phyloP scores from a whole-genome alignment of 257 asterid genomes.

The Nicotiana benthamiana region DNA sequence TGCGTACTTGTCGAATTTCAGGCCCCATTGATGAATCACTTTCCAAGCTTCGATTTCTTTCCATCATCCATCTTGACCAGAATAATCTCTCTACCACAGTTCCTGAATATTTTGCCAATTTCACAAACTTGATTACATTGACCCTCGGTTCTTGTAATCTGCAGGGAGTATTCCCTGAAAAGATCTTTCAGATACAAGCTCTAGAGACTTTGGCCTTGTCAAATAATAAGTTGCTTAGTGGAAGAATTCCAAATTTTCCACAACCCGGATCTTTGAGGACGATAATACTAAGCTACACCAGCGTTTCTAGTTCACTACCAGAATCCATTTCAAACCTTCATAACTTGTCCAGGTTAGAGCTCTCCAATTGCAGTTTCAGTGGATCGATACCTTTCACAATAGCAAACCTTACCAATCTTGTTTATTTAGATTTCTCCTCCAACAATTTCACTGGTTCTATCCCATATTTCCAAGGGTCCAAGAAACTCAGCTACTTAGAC shows the following conservation, averaged over 20 bases:
- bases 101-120: constrained; percentile 2
- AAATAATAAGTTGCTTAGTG: constrained; percentile 3
- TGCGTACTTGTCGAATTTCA: constrained; percentile 16
- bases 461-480: constrained; percentile 14
- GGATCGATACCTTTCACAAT: constrained; percentile 26
- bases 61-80: neutral
- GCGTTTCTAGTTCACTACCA: constrained; percentile 25
- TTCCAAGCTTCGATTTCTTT: neutral
- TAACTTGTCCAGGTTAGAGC: constrained; percentile 17
- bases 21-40: constrained; percentile 24
- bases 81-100: neutral
- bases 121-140: constrained; percentile 10
- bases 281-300: constrained; percentile 14
- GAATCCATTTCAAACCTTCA: constrained; percentile 23
- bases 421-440: constrained; percentile 17
- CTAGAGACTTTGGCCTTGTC: constrained; percentile 2
- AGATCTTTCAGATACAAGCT: neutral
- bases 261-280: constrained; percentile 8
- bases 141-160: neutral
- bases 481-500: constrained; percentile 18
- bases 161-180: constrained; percentile 1
- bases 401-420: constrained; percentile 14
- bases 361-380: constrained; percentile 18
- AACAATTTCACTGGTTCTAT: constrained; percentile 30
- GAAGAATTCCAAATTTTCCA: neutral